Base-by-base conservation (phyloP, 2,329 filamentous ascomycete genomes). In the Sclerotinia sclerotiorum region DNA sequence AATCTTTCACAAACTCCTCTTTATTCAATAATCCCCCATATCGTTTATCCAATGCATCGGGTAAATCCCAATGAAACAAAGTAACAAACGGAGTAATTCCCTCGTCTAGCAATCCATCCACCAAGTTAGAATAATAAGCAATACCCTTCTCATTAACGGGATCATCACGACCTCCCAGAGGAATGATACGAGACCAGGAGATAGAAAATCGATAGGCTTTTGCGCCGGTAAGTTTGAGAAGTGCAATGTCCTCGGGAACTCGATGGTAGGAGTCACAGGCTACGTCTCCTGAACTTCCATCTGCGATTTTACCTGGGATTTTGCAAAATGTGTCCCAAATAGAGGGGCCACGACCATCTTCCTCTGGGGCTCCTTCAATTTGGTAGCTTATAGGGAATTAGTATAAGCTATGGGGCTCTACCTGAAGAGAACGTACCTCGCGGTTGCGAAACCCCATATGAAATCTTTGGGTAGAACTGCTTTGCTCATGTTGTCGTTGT, bases 261-360 rank as follows among this genome's bases (percentile, higher is more conserved):
- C 90, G 88, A 80, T 94, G 89, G 83, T 96, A 96, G 39, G 91
- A 94, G 81, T 96, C 92, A 81, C 93, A 97, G 49, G 93, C 92
- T 55, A 91, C 85, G 64, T 87, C 88, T 65, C 93, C 93, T 55
- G 88, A 90, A 73, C 84, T 88, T 69, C 87, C 89, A 75, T 92
- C 90, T 68, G 92, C 91, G 75, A 95, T 93, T 81, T 95, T 96
- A 75, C 91, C 91, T 8, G 90, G 88, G 66, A 87, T 89, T 71
- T 86, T 86, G 80, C 90, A 94, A 82, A 96, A 96, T n/a, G 86
- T 89, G 80, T 97, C 93, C 93, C 93, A 96, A 79, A 96, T 95
- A 70, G 90, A 92, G 67, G 91, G 88, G 29, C 87, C 90, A 72
- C 92, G 90, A 72, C 92, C 93, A 77, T 94, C 92, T 76, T 89